Evolutionary conservation across 129 eudicot genomes (phyloP), one percentile per base, ranked within the genome.

Genomic region (Artemisia argyi): DNA sequence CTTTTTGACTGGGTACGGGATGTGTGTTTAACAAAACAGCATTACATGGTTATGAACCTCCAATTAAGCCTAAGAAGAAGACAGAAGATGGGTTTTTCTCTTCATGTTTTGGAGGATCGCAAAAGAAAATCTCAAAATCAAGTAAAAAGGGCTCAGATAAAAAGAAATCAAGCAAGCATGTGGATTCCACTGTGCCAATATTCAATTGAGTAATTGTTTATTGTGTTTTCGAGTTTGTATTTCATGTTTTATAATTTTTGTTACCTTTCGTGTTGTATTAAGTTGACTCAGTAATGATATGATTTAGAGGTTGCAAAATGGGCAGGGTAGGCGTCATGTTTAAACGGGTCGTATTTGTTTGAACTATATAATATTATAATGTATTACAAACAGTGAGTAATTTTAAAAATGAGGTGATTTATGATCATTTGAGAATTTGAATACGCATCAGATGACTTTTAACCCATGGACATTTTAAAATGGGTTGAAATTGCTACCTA

Each of bases 11-110:
- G 84, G 99, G 99, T 28, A 95, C 99, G 26, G 99, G 99, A 76
- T 95, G 99, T 69, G 99, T 95, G 49, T 95, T 95, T 70, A 95
- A 95, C 76, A 86, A 97, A 88, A 91, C 99, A 42, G 97, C 99
- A 15, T 81, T 95, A 60, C 90, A 95, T 70, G 99, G 99, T 20
- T 95, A 95, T 72, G 99, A 95, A 75, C 99, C 99, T 66, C 99
- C 99, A 14, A 77, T 74, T 76, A 95, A 95, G 62, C 99, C 99
- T 53, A 95, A 95, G 89, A 79, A 81, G 15, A 90, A 95, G 87
- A 90, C 88, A 77, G 76, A 95, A 73, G 69, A 83, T 0, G 96
- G 97, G 10, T 73, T 94, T 35, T 74, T 90, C 49, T 86, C 99
- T 50, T 88, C 91, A 14, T 90, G 95, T 72, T 95, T 83, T 50